Evolutionary conservation across 2,329 filamentous ascomycete species (phyloP).

Genomic region (Nemania abortiva): DNA sequence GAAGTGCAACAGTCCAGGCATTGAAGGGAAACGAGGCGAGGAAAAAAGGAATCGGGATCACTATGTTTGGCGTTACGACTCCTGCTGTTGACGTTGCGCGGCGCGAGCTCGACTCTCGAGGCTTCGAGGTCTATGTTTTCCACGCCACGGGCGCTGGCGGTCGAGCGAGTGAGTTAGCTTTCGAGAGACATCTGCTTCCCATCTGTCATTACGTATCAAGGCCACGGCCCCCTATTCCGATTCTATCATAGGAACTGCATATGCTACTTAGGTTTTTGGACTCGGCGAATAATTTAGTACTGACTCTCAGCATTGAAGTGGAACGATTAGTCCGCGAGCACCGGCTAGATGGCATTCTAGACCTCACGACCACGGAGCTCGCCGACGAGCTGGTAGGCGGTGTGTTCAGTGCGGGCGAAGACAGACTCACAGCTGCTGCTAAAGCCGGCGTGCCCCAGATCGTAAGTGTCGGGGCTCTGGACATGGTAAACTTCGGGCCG

Average conservation of each 20-base stretch:
- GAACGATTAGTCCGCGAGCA: constrained; percentile 70
- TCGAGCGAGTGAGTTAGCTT: constrained; percentile 58
- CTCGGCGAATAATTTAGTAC: neutral
- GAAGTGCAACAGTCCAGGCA: constrained; percentile 12
- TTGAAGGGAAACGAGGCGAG: constrained; percentile 38
- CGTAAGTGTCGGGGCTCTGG: constrained; percentile 64
- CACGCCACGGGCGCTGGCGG: constrained; percentile 78
- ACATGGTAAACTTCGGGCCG: constrained; percentile 57
- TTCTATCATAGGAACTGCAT: neutral
- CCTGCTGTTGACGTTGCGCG: constrained; percentile 71
- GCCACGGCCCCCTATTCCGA: neutral
- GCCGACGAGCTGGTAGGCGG: constrained; percentile 73
- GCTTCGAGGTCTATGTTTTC: constrained; percentile 73
- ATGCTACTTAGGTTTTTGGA: neutral
- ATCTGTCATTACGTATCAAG: neutral
- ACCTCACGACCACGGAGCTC: constrained; percentile 79
- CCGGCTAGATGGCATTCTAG: constrained; percentile 73
- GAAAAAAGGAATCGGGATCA: constrained; percentile 69
- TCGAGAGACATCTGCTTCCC: neutral
- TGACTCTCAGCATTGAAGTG: constrained; percentile 54
- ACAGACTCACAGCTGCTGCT: constrained; percentile 68
- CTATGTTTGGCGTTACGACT: constrained; percentile 82
- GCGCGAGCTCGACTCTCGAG: constrained; percentile 58
- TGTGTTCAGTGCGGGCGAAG: constrained; percentile 69
- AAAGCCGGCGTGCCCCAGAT: constrained; percentile 67